Evolutionary conservation across 2,329 filamentous ascomycete genomes (phyloP), one percentile per base, ranked within the genome.

Genomic region (Cladosporium sp.): DNA sequence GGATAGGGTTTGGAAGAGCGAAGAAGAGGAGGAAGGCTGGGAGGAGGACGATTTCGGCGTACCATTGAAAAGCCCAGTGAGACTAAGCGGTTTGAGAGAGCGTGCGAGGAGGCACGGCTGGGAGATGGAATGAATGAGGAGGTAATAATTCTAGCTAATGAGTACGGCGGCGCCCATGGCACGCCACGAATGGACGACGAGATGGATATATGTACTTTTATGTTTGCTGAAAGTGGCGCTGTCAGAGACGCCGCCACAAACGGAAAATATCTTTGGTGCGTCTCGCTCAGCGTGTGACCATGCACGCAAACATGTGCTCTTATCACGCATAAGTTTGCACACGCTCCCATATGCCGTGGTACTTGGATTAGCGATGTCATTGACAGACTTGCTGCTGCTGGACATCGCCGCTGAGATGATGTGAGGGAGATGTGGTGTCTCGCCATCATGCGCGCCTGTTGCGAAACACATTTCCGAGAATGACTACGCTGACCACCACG

Each of bases 31-130:
- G n/a, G n/a, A 58, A 13, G 61, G 57, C 5, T 60, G 57, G 55
- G 65, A 65, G 12, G 63, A 63, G 60, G 83, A 87, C 61, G 83
- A 86, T 60, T 83, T 78, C 68, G 80, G 80, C 1, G 77, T 81
- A 54, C 77, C 77, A 9, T 66, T 81, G 36, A 59, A 61, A 36
- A 71, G 66, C 61, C 68, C 68, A 0, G 60, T 70, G 3, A 58
- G 67, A 50, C 48, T 68, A 17, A 62, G 56, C 34, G 51, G 58
- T 8, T 47, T 63, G 39, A 50, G 59, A n/a, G 63, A 63, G 39
- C 34, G 53, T n/a, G 54, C 39, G 22, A 48, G 47, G 17, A 52
- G 36, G 42, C 51, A 50, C n/a, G 57, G 57, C 5, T 56, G 51
- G 58, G 52, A 57, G 45, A 39, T 56, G 34, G 54, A 57, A 22